Base-by-base conservation (phyloP, 768 basidiomycete genomes). In the Tephrocybe rancida region DNA sequence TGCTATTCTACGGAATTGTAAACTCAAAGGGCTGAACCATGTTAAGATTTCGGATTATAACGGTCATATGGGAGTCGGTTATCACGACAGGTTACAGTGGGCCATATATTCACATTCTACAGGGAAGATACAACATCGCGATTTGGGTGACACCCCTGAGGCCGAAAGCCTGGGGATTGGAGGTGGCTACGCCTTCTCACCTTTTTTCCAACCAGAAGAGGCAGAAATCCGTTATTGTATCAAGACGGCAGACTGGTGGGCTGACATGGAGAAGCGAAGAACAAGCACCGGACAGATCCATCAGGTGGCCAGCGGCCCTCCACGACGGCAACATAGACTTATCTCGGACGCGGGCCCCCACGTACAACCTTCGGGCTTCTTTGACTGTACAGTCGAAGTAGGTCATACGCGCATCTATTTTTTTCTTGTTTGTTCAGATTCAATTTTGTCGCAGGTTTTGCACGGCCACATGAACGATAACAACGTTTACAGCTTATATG, bases 301-400 rank as follows among this genome's bases (percentile, higher is more conserved):
- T 44, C 62, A 67, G 55, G 59, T 70, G 8, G 57, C 32, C 51
- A 29, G 8, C 39, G 30, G 30, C 30, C 38, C 48, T 34, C 54
- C 45, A 2, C 39, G 44, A 49, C 43, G 78, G 43, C 62, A 67
- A 38, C 85, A 85, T 56, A 68, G 73, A 22, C 65, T 85, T 16
- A 71, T 86, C 50, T 73, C 73, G n/a, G 80, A 85, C 39, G 75
- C 73, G 11, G 71, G 71, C 8, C 81, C 83, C 1, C 61, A 73
- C 44, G 67, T 70, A 18, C 65, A 66, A 10, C 80, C 81, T 2
- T 45, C 55, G 19, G 81, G 82, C 1, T 87, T 77, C 64, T 86
- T 87, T 63, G 75, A 87, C 50, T 86, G 85, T 44, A 85, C 82
- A 0, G 73, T 84, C 14, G 81, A 87, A 74, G 86, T 86, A 56